A percentile compares a stretch with the other conserved stretches of the same genome.
phyloP scores from a whole-genome alignment of 306 rosid species.

The Echinosophora koreensis region DNA sequence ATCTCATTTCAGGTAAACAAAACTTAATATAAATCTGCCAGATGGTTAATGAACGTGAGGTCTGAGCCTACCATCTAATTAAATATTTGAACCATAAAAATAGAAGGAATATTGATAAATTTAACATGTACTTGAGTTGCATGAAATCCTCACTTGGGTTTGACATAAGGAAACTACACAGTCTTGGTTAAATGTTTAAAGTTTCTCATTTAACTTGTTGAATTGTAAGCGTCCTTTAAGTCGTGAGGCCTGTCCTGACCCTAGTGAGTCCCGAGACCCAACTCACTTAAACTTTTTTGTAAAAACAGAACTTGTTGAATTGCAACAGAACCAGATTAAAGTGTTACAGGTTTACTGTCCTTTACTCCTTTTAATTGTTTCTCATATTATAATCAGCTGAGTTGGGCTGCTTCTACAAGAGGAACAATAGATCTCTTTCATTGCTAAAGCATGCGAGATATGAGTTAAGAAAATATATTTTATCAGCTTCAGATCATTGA shows the following conservation, averaged over 20 bases:
- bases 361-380: neutral
- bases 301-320: neutral
- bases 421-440: conserved; percentile 30
- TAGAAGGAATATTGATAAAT: neutral
- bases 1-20: neutral
- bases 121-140: neutral
- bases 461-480: conserved; percentile 3
- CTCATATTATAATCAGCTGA: conserved; percentile 4
- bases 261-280: too few relatives aligned
- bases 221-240: too few relatives aligned
- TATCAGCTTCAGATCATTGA: neutral
- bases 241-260: too few relatives aligned
- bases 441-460: conserved; percentile 18
- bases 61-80: neutral
- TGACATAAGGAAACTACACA: neutral
- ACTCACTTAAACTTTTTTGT: too few relatives aligned
- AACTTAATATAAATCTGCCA: neutral
- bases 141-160: neutral
- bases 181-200: neutral
- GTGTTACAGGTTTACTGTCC: neutral
- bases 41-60: neutral
- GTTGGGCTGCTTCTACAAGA: conserved; percentile 7
- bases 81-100: neutral
- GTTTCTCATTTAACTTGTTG: neutral
- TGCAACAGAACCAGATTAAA: neutral